Conservation (phyloP, 148 eudicot species). For the Dysphania ambrosioides region DNA sequence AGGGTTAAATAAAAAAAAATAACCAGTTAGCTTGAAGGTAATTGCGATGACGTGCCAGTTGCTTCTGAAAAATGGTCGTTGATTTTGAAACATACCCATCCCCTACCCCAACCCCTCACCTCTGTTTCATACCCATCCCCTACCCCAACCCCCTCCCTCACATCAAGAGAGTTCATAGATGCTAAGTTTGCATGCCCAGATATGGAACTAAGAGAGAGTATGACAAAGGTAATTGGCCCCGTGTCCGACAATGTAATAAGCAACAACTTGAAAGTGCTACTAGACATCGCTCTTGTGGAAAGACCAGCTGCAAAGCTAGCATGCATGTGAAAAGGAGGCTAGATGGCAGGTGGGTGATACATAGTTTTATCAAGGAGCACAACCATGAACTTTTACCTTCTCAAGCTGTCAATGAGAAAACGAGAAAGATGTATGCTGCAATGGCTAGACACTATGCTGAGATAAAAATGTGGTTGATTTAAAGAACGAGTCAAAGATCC, state of each 20-base stretch:
- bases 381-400: conserved; percentile 96
- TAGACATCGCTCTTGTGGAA: conserved; percentile 84
- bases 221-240: conserved; percentile 82
- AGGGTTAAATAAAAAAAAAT: no score
- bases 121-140: no score
- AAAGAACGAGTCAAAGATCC: conserved; percentile 60
- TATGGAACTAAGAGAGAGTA: conserved; percentile 96
- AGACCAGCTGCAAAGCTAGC: conserved; percentile 97
- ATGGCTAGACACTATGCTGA: conserved; percentile 98
- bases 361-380: conserved; percentile 85
- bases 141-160: no score
- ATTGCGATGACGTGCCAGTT: no score
- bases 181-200: conserved; percentile 97
- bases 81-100: no score
- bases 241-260: conserved; percentile 65
- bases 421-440: conserved; percentile 92
- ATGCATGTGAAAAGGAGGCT: conserved; percentile 98
- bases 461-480: conserved; percentile 81
- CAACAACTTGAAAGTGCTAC: conserved; percentile 75
- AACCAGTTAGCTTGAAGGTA: no score
- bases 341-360: conserved; percentile 96
- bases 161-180: conserved; percentile 94
- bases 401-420: conserved; percentile 94
- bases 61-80: no score
- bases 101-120: no score